phyloP scores from a whole-genome alignment of 2,329 filamentous ascomycete genomes.

The Gaeumannomyces sp. region DNA sequence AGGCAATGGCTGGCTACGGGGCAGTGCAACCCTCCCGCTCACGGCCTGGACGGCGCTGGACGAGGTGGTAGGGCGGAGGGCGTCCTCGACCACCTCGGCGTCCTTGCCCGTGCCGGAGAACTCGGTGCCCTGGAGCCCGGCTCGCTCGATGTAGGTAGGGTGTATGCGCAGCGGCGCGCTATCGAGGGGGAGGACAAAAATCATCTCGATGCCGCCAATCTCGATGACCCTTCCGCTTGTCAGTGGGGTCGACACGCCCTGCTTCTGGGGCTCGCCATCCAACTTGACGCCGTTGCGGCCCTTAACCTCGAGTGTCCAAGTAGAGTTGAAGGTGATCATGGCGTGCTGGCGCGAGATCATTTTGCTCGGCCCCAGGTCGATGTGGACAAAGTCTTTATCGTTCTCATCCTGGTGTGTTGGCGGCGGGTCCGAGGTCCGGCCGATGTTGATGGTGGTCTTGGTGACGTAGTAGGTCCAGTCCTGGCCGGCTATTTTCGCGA shows the following conservation, averaged over 20 bases:
- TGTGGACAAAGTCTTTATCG: slow-evolving; percentile 59
- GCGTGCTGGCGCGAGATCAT: slow-evolving; percentile 74
- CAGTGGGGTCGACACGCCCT: slow-evolving; percentile 59
- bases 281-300: slow-evolving; percentile 88
- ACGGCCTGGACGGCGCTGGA: slow-evolving; percentile 13
- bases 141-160: slow-evolving; percentile 62
- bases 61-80: slow-evolving; percentile 18
- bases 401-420: slow-evolving; percentile 29
- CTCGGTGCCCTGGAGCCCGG: slow-evolving; percentile 40
- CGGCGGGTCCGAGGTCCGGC: slow-evolving; percentile 55
- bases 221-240: slow-evolving; percentile 87
- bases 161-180: slow-evolving; percentile 58
- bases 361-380: slow-evolving; percentile 82
- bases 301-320: slow-evolving; percentile 82
- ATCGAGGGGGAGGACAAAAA: slow-evolving; percentile 87
- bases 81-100: slow-evolving; percentile 19
- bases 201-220: slow-evolving; percentile 92
- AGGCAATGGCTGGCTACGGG: slow-evolving; percentile 29
- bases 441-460: slow-evolving; percentile 68
- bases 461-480: slow-evolving; percentile 84
- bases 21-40: slow-evolving; percentile 20
- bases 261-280: slow-evolving; percentile 65
- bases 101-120: slow-evolving; percentile 14
- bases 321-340: slow-evolving; percentile 64
- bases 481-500: slow-evolving; percentile 73